Evolutionary conservation across 306 rosid genomes (phyloP).

Genomic region (Abrus pulchellus): DNA sequence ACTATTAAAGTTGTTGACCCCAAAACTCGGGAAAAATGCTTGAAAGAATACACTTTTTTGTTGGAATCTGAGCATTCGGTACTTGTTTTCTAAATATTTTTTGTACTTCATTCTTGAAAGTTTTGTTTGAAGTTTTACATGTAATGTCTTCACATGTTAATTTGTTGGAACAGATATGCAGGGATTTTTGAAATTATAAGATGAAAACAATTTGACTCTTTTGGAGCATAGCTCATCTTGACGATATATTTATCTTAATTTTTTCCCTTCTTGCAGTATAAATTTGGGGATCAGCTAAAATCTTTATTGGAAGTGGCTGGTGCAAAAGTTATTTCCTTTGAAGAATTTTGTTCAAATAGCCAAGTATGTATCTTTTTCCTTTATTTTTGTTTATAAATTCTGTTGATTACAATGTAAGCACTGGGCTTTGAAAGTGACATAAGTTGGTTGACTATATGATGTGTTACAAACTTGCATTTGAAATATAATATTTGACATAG

Average conservation of each 20-base stretch:
- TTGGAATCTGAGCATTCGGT: conserved; percentile 72
- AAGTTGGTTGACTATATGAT: conserved; percentile 5
- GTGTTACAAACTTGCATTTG: not conserved
- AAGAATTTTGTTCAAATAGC: conserved; percentile 66
- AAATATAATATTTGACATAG: conserved; percentile 30
- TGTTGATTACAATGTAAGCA: conserved; percentile 1
- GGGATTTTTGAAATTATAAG: conserved; percentile 28
- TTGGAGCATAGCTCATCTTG: conserved; percentile 25
- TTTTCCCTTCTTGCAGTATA: conserved; percentile 62
- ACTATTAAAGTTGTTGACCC: conserved; percentile 79
- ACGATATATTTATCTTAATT: conserved; percentile 39
- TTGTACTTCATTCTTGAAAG: conserved; percentile 15
- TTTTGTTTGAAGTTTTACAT: not conserved
- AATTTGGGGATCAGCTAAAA: conserved; percentile 66
- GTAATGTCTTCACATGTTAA: conserved; percentile 10
- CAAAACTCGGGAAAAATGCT: conserved; percentile 75
- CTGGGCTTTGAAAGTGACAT: conserved; percentile 17
- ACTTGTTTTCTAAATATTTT: conserved; percentile 38
- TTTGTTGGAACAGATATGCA: conserved; percentile 6
- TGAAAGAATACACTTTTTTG: conserved; percentile 78
- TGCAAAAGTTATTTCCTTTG: conserved; percentile 65
- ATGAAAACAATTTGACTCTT: conserved; percentile 32
- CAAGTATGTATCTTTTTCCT: conserved; percentile 65
- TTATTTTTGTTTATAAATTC: conserved; percentile 32
- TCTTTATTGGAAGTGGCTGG: conserved; percentile 76